Base-by-base conservation (phyloP, 352 stramenopile genomes). In the Pythium guiyangense region DNA sequence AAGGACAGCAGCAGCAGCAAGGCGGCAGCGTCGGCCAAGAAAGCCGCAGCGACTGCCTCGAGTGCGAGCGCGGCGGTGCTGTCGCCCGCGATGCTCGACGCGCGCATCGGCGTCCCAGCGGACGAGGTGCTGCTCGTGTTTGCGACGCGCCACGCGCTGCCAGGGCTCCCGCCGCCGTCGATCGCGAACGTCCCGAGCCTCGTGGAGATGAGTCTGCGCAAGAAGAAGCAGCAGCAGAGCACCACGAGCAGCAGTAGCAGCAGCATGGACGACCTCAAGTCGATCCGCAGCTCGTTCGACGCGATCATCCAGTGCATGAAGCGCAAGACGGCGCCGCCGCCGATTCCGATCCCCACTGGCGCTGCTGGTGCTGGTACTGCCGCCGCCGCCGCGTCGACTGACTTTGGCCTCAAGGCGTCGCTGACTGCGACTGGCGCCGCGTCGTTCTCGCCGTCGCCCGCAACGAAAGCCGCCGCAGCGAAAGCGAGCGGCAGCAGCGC, bases 301-400 rank as follows among this genome's bases (percentile, higher is more conserved):
- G 80, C 81, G 40, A 93, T 93, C 52, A 84, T 93, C 15, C 81
- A 90, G 59, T 90, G 84, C 49, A 91, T 93, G 84, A 93, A 93
- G 64, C 71, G 73, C 47, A 92, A 94, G 62, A 76, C 78, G 5
- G 71, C 82, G 17, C 73, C 83, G 18, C 79, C 84, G 8, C 79
- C 82, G 8, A 90, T 93, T 34, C 84, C 84, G 15, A 89, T 91
- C 31, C 67, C 70, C 3, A 62, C 62, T 14, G 35, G 55, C 6
- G 63, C 66, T 2, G 37, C 52, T 17, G 51, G 55, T 3, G 22
- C n/a, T n/a, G n/a, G n/a, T n/a, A n/a, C n/a, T n/a, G n/a, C 52
- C n/a, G n/a, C 52, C 8, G 54, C 64, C n/a, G n/a, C n/a, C n/a
- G n/a, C n/a, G n/a, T n/a, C n/a, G n/a, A n/a, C n/a, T n/a, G n/a